Conservation (phyloP, 768 basidiomycete species). For the Leccinellum albellum region DNA sequence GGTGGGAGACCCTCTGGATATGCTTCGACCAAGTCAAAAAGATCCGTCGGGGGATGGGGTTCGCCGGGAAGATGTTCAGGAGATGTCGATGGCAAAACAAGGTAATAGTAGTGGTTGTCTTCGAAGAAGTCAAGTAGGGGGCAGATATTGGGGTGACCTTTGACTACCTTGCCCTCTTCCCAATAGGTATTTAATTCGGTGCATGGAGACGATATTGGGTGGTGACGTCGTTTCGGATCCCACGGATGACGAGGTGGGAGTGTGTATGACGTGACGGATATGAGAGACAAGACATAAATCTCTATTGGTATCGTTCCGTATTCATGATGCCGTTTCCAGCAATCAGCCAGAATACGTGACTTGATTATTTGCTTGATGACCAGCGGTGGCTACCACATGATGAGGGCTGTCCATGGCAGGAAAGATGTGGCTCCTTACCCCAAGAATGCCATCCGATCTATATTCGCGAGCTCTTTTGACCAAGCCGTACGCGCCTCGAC, state of each 20-base stretch:
- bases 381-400: constrained; percentile 61
- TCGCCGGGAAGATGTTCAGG: constrained; percentile 53
- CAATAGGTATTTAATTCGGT: constrained; percentile 39
- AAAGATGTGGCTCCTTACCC: constrained; percentile 53
- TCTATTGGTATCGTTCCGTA: constrained; percentile 98
- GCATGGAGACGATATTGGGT: constrained; percentile 20
- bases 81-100: constrained; percentile 78
- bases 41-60: constrained; percentile 65
- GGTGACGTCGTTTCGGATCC: constrained; percentile 60
- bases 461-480: constrained; percentile 88
- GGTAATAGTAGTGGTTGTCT: constrained; percentile 93
- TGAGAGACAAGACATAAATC: constrained; percentile 89
- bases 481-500: constrained; percentile 91
- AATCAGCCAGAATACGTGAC: constrained; percentile 95
- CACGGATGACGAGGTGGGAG: constrained; percentile 79
- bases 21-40: constrained; percentile 92
- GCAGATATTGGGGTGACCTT: constrained; percentile 95
- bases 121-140: constrained; percentile 96
- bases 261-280: constrained; percentile 76
- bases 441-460: constrained; percentile 67
- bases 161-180: constrained; percentile 66
- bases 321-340: constrained; percentile 96
- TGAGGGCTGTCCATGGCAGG: constrained; percentile 3
- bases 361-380: constrained; percentile 99
- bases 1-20: constrained; percentile 84